Evolutionary conservation across 2,329 filamentous ascomycete species (phyloP).

Genomic region (Blastomyces percursus): DNA sequence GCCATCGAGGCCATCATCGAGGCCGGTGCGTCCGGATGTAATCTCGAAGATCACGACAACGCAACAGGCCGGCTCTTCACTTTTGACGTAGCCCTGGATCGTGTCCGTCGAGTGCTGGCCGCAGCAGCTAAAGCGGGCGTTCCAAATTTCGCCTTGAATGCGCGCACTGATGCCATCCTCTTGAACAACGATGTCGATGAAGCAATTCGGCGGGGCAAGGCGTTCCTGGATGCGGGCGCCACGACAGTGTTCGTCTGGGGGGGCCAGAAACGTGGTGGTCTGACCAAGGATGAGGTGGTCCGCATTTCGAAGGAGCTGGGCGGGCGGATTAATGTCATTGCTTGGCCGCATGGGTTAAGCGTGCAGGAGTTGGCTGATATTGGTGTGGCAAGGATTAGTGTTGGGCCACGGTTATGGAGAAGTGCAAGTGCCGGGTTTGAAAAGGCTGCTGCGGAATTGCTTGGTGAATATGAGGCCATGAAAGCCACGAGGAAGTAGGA

Average conservation of each 20-base stretch:
- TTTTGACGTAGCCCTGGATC: conserved; percentile 38
- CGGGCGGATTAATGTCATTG: conserved; percentile 42
- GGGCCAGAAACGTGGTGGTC: conserved; percentile 32
- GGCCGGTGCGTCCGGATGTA: conserved; percentile 45
- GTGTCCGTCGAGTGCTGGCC: conserved; percentile 32
- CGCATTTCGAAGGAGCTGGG: conserved; percentile 39
- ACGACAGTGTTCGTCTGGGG: conserved; percentile 53
- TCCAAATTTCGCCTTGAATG: conserved; percentile 48
- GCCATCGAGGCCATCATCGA: conserved; percentile 37
- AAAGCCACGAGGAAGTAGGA: conserved; percentile 7
- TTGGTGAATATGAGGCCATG: conserved; percentile 13
- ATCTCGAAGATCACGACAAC: conserved; percentile 46
- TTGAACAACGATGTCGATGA: conserved; percentile 35
- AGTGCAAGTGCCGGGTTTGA: conserved; percentile 26
- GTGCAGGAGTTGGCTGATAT: conserved; percentile 37
- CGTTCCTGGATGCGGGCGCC: conserved; percentile 49
- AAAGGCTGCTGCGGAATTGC: conserved; percentile 11
- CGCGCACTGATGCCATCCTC: conserved; percentile 45
- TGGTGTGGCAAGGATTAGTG: conserved; percentile 46
- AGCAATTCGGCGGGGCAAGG: conserved; percentile 43
- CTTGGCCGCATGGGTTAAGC: conserved; percentile 34
- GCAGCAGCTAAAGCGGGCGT: conserved; percentile 35
- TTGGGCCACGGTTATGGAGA: conserved; percentile 41
- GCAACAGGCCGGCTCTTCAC: conserved; percentile 27
- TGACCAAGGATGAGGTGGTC: conserved; percentile 39